Evolutionary conservation across 352 stramenopile genomes (phyloP), one percentile per base, ranked within the genome.

Genomic region (Globisporangium canariense): DNA sequence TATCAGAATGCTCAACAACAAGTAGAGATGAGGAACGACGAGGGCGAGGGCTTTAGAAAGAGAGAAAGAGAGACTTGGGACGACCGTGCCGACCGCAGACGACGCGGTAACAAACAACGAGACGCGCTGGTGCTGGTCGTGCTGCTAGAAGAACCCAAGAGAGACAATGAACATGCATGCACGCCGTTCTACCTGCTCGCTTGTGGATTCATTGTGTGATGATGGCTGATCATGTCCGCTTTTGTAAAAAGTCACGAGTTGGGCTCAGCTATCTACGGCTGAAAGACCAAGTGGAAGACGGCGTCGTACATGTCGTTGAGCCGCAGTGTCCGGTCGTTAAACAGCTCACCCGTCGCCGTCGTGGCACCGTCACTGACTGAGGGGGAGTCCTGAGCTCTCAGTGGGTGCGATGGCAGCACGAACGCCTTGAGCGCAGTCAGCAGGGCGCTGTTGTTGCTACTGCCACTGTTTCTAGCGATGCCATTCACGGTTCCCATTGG

Each of bases 1-100:
- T 38, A 69, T 92, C 52, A 69, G 65, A 13, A 89, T 94, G 85
- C 75, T 93, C 20, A 65, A 59, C 75, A 83, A 82, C 52, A 60
- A 68, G 47, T 58, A 50, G 49, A 58, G 28, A 40, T 25, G 32
- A 36, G 25, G 25, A 28, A 28, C 25, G 25, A 28, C 25, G 13
- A 30, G n/a, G 46, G 11, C 46, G 47, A 54, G 49, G 8, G 49
- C n/a, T 9, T 32, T 30, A 40, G 11, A 46, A 28, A 54, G 14
- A 32, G 36, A 46, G 11, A 41, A 43, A 22, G 25, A 51, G 32
- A 13, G 16, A 18, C 40, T 9, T n/a, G 28, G 28, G 34, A 28
- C 16, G 36, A 60, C 14, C 16, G n/a, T 16, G n/a, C 20, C n/a
- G 4, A 13, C 36, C 9, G 3, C 36, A 40, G 49, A 52, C 32